Evolutionary conservation across 345 rosid species (phyloP).

Genomic region (Salix viminalis): DNA sequence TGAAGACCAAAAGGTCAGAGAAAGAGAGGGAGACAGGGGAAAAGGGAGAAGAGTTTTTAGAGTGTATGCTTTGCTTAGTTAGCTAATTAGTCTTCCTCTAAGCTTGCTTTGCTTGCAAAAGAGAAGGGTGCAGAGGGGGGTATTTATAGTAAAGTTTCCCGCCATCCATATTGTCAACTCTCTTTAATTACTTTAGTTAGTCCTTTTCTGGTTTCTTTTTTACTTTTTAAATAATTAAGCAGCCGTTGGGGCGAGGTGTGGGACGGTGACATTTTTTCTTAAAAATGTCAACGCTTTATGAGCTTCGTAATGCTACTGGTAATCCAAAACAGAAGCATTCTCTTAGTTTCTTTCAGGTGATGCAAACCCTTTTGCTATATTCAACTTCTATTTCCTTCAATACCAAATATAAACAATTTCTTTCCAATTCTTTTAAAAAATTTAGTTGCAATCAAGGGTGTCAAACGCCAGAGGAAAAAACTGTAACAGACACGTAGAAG

Average conservation of each 20-base stretch:
- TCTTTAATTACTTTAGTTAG: background rate
- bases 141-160: constrained; percentile 34
- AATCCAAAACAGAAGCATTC: constrained; percentile 22
- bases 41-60: background rate
- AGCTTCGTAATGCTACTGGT: background rate
- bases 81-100: background rate
- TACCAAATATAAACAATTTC: too few species aligned
- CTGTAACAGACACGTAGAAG: too few species aligned
- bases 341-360: constrained; percentile 4
- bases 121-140: background rate
- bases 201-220: background rate
- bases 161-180: constrained; percentile 17
- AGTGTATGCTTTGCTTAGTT: background rate
- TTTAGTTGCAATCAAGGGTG: too few species aligned
- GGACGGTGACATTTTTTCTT: constrained; percentile 28
- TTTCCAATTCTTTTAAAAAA: too few species aligned
- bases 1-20: background rate
- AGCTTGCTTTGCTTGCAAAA: background rate
- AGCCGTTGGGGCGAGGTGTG: constrained; percentile 12
- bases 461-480: too few species aligned
- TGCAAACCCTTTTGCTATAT: constrained; percentile 1
- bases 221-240: background rate
- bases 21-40: background rate
- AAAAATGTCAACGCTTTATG: constrained; percentile 26
- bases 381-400: background rate